phyloP scores from a whole-genome alignment of 2,329 filamentous ascomycete species.

The Talaromyces rugulosus region DNA sequence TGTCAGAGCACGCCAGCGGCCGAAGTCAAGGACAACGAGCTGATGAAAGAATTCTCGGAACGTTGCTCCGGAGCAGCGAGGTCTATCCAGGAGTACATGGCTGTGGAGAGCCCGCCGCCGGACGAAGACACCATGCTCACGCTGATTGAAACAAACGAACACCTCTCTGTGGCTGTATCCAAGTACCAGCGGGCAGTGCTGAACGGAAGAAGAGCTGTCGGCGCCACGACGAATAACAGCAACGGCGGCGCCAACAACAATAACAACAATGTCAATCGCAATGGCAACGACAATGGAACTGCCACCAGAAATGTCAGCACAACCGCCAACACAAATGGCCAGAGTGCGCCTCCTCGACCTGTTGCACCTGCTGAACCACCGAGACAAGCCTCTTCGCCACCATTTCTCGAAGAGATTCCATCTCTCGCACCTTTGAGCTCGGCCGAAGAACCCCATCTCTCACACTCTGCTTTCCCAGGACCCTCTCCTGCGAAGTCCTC shows the following conservation, averaged over 20 bases:
- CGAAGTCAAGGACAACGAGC: slow-evolving; percentile 76
- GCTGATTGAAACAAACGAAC: slow-evolving; percentile 91
- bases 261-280: neutral
- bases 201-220: slow-evolving; percentile 46
- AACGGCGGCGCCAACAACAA: neutral
- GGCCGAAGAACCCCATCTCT: neutral
- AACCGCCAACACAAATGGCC: neutral
- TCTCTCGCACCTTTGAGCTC: neutral
- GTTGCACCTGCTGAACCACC: neutral
- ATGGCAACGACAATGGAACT: neutral
- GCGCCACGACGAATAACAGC: slow-evolving; percentile 8
- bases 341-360: neutral
- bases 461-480: neutral
- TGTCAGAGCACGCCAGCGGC: slow-evolving; percentile 75
- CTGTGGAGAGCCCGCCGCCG: slow-evolving; percentile 69
- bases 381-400: neutral
- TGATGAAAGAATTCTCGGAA: slow-evolving; percentile 87
- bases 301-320: neutral
- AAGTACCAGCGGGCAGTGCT: slow-evolving; percentile 78
- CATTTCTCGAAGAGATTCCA: neutral
- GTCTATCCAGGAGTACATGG: slow-evolving; percentile 82
- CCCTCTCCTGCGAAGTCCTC: neutral
- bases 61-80: slow-evolving; percentile 76
- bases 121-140: slow-evolving; percentile 93
- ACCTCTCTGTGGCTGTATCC: slow-evolving; percentile 74